Base-by-base conservation (phyloP, 2,329 filamentous ascomycete genomes). In the Xylaria sp. region DNA sequence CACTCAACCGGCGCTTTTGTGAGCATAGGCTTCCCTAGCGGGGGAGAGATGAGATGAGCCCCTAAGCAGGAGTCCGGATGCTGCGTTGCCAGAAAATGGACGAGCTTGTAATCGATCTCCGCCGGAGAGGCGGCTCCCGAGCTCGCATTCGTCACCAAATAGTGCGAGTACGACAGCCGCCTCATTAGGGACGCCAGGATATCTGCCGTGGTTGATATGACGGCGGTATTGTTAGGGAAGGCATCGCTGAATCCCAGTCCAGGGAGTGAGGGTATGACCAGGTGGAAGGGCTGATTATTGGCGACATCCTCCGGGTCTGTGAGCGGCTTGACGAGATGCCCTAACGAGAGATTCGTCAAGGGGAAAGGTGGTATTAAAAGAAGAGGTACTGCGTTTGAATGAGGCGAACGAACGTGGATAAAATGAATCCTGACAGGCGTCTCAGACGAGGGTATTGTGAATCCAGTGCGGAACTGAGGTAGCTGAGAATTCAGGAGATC, bases 191-290 rank as follows among this genome's bases (percentile, higher is more conserved):
- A 69, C 63, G 86, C 73, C 48, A 88, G 77, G 11, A 86, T 69
- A 1, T 76, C 74, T 0, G 83, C 85, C 0, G 83, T 83, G 11
- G 78, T 73, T 5, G 74, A 66, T 50, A 84, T 69, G n/a, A 78
- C 76, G 63, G 79, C 74, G 7, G 71, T 71, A 44, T 78, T 78
- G 50, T 75, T 75, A 1, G 76, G 73, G 38, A 86, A 75, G 2
- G 84, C 75, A 67, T 89, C 85, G 67, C 85, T 88, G 64, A 89
- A 90, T 16, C 85, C 86, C 42, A 87, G 74, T 0, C 86, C 86
- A 0, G 87, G 86, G 18, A 89, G 76, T 40, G 83, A 84, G 1
- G 87, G 86, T 18, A 83, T 81, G 18, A 90, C 78, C n/a, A 89
- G 66, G 63, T 89, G 83, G 63, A 89, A 90, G 0, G 84, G 76